These are phyloP conservation scores for Halenospora varia DNA, from an alignment of 495 filamentous ascomycete species.

Conservation along the genomic window DNA sequence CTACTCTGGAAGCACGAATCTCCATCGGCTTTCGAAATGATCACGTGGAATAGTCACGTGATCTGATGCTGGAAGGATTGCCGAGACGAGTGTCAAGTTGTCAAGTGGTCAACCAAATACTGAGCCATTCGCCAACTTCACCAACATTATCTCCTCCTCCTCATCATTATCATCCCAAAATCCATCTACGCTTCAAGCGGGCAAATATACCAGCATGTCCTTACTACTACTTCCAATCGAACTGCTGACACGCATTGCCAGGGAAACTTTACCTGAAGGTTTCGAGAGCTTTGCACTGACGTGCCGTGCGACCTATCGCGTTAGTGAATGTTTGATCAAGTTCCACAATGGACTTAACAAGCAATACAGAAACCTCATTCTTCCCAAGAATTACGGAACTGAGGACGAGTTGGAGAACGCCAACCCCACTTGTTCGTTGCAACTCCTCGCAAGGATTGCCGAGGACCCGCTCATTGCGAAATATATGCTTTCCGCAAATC, in stretches of 20 bases:
- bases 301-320: constrained; percentile 20
- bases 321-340: neutral
- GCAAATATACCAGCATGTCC: too few relatives aligned
- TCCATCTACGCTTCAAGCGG: too few relatives aligned
- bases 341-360: neutral
- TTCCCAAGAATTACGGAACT: neutral
- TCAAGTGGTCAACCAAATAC: too few relatives aligned
- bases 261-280: constrained; percentile 30
- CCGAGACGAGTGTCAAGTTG: too few relatives aligned
- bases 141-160: too few relatives aligned
- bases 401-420: neutral
- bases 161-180: too few relatives aligned
- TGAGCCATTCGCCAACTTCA: too few relatives aligned
- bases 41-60: too few relatives aligned
- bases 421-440: constrained; percentile 21
- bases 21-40: too few relatives aligned
- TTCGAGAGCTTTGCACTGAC: constrained; percentile 35
- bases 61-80: too few relatives aligned
- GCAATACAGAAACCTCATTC: neutral
- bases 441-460: constrained; percentile 29
- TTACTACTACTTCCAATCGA: constrained; percentile 24
- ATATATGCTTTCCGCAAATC: constrained; percentile 30
- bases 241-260: constrained; percentile 26
- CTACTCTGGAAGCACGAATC: too few relatives aligned
- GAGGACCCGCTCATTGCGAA: constrained; percentile 30